Base-by-base conservation (phyloP, 768 basidiomycete species). In the Boletus reticuloceps region DNA sequence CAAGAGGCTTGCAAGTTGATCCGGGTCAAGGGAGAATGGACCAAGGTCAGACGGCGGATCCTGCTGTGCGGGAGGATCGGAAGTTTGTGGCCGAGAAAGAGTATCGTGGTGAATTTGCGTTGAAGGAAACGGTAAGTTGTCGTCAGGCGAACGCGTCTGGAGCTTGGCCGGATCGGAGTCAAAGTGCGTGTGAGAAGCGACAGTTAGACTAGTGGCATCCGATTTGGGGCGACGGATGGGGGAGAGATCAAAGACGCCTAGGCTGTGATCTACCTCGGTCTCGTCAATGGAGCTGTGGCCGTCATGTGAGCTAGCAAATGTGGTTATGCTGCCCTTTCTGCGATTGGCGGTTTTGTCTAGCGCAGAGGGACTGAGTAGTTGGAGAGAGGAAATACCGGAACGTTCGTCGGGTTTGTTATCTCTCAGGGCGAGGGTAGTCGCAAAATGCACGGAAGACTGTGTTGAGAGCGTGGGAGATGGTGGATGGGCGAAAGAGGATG, bases 401-500 rank as follows among this genome's bases (percentile, higher is more conserved):
- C 70, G 74, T 34, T 79, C 78, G 20, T 86, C 80, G 0, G 88
- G 89, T 39, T 80, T 78, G 63, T 91, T 91, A 41, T 85, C 82
- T 37, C 91, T 82, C 45, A 93, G 66, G 5, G 78, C 77, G 5
- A 83, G 72, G 8, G 84, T 74, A 4, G 81, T 79, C 1, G 69
- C 70, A 55, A 86, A 90, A 34, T 84, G 81, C 0, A 81, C 78
- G 0, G 82, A 82, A 4, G 86, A 88, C 16, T 76, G 78, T 4
- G 77, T 81, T 0, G 91, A 89, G 11, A 89, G 76, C 0, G 90
- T 91, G 1, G 90, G 91, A 0, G 90, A 92, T 0, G 90, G 89
- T 0, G 90, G 90, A 1, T 71, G 68, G 10, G 56, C 54, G 9
- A 69, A 64, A 1, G 70, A 78, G 22, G 73, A 72, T 37, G 72